Evolutionary conservation across 2,329 filamentous ascomycete genomes (phyloP), one percentile per base, ranked within the genome.

Genomic region (Tetracladium maxilliforme): DNA sequence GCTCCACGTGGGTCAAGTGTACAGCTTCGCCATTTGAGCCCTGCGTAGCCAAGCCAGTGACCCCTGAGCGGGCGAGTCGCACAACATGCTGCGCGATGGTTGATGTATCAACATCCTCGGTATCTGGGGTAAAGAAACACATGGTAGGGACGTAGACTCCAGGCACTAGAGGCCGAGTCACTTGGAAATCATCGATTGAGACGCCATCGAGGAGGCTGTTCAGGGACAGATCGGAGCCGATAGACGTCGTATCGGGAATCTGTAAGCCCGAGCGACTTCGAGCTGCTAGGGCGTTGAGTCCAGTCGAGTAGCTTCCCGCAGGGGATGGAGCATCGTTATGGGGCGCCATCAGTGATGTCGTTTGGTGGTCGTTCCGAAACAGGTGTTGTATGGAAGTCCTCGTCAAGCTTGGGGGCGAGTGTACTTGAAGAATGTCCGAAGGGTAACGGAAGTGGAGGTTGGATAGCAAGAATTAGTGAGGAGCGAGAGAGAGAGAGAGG

Each of bases 101-200:
- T 18, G 56, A 49, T 9, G 64, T 56, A 41, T 83, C 77, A 28
- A 83, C 52, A 28, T 81, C 68, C 45, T 83, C 77, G 2, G 61
- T 64, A 13, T 55, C 58, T 3, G 58, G 48, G 28, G 76, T 57
- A 46, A 83, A 83, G 56, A 83, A 82, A 47, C 73, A 74, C 39
- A 79, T 61, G 11, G 76, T 81, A 14, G 78, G 77, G 23, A 79
- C 74, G 42, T 82, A 82, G 37, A 82, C 64, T 25, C 71, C 71
- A 6, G 56, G 56, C 15, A 47, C 31, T 18, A 65, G 45, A 15
- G 50, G 47, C 6, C 57, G 51, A 20, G 37, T 19, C 29, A 42
- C 42, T 27, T 49, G 48, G 24, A 45, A 35, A 10, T 41, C 36
- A 23, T 22, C 20, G 29, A 27, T 26, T 38, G 41, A 27, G 23